phyloP scores from a whole-genome alignment of 1,139 yeast species.

The Geotrichum klebahnii region DNA sequence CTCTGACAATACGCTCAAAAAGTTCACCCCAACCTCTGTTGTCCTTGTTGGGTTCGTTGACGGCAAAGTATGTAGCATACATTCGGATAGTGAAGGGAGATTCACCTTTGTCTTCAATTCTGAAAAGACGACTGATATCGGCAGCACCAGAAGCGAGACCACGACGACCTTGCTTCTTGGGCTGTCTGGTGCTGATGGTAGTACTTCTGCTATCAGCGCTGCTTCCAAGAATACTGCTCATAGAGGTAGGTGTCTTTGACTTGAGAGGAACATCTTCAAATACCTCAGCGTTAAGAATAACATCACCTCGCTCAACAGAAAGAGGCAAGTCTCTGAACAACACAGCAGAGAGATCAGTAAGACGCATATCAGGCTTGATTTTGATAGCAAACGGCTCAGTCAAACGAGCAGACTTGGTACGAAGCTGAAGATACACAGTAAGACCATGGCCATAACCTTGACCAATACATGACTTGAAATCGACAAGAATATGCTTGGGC shows the following conservation, averaged over 20 bases:
- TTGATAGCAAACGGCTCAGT: conserved; percentile 79
- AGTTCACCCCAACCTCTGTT: conserved; percentile 90
- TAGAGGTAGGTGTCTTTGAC: conserved; percentile 22
- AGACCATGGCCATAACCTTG: conserved; percentile 55
- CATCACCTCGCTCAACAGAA: conserved; percentile 42
- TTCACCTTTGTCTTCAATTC: conserved; percentile 61
- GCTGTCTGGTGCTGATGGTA: conserved; percentile 18
- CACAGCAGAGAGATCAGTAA: conserved; percentile 72
- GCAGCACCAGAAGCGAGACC: conserved; percentile 90
- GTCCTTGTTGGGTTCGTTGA: conserved; percentile 33
- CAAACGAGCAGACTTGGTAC: conserved; percentile 60
- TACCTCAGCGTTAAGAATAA: conserved; percentile 36
- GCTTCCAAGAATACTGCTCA: conserved; percentile 17
- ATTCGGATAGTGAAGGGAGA: conserved; percentile 66
- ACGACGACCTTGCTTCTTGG: conserved; percentile 48
- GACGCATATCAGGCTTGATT: conserved; percentile 57
- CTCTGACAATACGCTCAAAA: conserved; percentile 71
- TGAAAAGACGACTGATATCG: conserved; percentile 75
- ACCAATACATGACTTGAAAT: conserved; percentile 68
- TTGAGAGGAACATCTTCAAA: conserved; percentile 34
- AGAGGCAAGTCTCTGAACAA: conserved; percentile 74
- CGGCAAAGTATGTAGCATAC: conserved; percentile 60
- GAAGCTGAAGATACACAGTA: conserved; percentile 66
- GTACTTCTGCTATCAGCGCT: conserved; percentile 2
- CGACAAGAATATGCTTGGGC: conserved; percentile 76